Base-by-base conservation (phyloP, 2,329 filamentous ascomycete genomes). In the Nannizziopsis arthrosporioides region DNA sequence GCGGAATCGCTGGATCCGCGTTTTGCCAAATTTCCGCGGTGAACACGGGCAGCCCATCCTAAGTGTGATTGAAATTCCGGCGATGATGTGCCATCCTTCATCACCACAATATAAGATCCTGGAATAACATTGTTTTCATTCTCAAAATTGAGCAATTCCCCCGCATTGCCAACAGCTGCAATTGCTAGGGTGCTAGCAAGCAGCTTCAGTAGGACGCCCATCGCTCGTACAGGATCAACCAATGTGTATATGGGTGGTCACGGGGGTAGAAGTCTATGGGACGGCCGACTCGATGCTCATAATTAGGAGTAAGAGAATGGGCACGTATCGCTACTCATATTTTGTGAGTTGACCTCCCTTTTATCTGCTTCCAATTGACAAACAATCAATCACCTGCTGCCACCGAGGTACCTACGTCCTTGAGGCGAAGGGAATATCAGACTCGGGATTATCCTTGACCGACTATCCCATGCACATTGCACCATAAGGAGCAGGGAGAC, bases 31-130 rank as follows among this genome's bases (percentile, higher is more conserved):
- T 47, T 47, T 19, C 36, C 30, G 6, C 35, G 30, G n/a, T 39
- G 42, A 35, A 47, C 39, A n/a, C 27, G 36, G 17, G 32, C n/a
- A 7, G 42, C 39, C 43, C 44, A 43, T 19, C 27, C 34, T 34
- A 36, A 11, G 17, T 47, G 43, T 6, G 31, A 27, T 32, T 43
- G 42, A 31, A 43, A 50, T 31, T 31, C 19, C 43, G 14, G 30
- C 15, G 39, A n/a, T 15, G 48, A 47, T 12, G 39, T 19, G 11
- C 34, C 48, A 31, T 47, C 48, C 31, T 50, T 50, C 42, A 50
- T 42, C 27, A 50, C 48, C 35, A 50, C 48, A 40, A 47, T 47
- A 34, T 43, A 50, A n/a, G 48, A 42, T 6, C 27, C 38, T 4
- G 31, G 43, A n/a, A 43, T 50, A 22, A 47, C 44, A 15, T 40